A percentile compares a stretch with the other conserved stretches of the same genome.
Conservation (phyloP, 192 early-diverging fungal genomes). For the Paraglomus brasilianum region DNA sequence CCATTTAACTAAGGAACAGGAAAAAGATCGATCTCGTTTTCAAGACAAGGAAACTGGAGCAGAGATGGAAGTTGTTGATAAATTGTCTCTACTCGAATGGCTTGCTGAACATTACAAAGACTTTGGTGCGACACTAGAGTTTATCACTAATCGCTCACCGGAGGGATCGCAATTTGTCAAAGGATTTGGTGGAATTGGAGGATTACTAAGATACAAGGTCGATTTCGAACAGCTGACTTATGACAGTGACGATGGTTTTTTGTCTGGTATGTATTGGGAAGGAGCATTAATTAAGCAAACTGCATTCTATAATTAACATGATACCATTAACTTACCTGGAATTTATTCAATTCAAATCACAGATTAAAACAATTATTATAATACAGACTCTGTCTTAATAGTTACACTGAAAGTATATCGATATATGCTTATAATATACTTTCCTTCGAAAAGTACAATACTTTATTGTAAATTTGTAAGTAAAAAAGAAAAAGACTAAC, state of each 20-base stretch:
- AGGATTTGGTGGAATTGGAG: slow-evolving; percentile 99
- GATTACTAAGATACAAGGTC: slow-evolving; percentile 94
- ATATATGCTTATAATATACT: too few relatives aligned
- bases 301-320: too few relatives aligned
- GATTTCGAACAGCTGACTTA: slow-evolving; percentile 67
- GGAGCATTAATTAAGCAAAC: too few relatives aligned
- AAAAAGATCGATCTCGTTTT: slow-evolving; percentile 75
- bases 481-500: too few relatives aligned
- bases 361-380: too few relatives aligned
- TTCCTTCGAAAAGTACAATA: too few relatives aligned
- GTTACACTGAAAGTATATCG: too few relatives aligned
- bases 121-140: slow-evolving; percentile 91
- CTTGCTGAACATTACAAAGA: slow-evolving; percentile 97
- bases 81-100: slow-evolving; percentile 91
- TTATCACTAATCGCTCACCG: slow-evolving; percentile 93
- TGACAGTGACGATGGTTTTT: slow-evolving; percentile 68
- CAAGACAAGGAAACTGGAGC: slow-evolving; percentile 60
- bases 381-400: too few relatives aligned
- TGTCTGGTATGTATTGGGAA: slow-evolving; percentile 38
- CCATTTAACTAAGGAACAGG: slow-evolving; percentile 84
- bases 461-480: too few relatives aligned
- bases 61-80: slow-evolving; percentile 82
- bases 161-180: slow-evolving; percentile 98
- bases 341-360: too few relatives aligned
- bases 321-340: too few relatives aligned